Evolutionary conservation across 495 filamentous ascomycete species (phyloP).

Genomic region (Aspergillus affinis): DNA sequence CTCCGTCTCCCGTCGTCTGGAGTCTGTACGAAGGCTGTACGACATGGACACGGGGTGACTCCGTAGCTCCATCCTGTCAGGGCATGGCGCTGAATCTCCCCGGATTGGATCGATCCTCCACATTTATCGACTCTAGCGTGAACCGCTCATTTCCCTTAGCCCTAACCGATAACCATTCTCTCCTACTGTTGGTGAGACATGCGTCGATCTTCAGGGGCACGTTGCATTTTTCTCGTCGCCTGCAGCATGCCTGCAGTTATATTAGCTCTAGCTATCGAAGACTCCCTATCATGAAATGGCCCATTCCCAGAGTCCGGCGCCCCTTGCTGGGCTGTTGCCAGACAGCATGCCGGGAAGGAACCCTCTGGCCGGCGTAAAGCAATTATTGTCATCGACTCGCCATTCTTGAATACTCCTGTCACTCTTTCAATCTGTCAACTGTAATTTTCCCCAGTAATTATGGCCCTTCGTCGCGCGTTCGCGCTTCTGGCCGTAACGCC

Average conservation of each 20-base stretch:
- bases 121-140: neutral
- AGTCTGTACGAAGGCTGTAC: neutral
- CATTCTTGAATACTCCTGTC: neutral
- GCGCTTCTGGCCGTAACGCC: conserved; percentile 21
- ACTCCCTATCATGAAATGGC: neutral
- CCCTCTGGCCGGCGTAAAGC: neutral
- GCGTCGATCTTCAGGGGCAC: neutral
- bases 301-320: neutral
- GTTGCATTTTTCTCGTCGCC: neutral
- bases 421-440: neutral
- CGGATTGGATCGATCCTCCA: neutral
- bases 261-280: neutral
- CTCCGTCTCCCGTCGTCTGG: neutral
- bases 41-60: neutral
- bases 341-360: conserved; percentile 16
- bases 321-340: neutral
- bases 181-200: neutral
- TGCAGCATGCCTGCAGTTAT: neutral
- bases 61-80: neutral
- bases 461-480: conserved; percentile 15
- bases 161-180: neutral
- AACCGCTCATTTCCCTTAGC: neutral
- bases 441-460: conserved; percentile 4
- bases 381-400: neutral
- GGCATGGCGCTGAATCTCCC: neutral